phyloP scores from a whole-genome alignment of 495 filamentous ascomycete species.

The Penicillium ochrochloron region DNA sequence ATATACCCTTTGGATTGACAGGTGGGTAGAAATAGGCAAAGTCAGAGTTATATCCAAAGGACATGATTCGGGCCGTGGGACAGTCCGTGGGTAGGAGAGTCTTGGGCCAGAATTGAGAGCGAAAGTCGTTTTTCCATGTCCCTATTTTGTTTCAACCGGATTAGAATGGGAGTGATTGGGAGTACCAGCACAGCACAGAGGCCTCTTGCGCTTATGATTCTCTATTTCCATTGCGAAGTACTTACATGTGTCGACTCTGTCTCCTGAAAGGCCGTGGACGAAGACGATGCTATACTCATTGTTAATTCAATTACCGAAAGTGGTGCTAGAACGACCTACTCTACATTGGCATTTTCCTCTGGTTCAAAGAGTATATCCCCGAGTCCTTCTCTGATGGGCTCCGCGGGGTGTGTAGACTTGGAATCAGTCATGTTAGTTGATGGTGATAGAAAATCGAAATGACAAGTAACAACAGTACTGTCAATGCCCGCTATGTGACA shows the following conservation, averaged over 20 bases:
- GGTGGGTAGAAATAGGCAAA: not conserved
- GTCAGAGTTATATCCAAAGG: not conserved
- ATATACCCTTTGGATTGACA: not conserved
- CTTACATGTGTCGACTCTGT: not conserved
- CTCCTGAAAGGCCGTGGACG: not conserved
- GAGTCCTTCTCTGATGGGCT: not conserved
- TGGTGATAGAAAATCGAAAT: not conserved
- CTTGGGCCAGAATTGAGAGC: not conserved
- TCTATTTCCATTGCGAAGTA: not conserved
- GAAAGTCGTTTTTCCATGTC: not conserved
- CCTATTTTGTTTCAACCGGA: not conserved
- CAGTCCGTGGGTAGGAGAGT: slow-evolving; percentile 1
- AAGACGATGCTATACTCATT: not conserved
- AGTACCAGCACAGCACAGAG: not conserved
- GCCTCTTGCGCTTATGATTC: not conserved
- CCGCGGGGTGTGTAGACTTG: not conserved
- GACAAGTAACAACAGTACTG: not conserved
- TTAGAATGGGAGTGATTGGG: not conserved
- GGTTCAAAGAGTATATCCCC: not conserved
- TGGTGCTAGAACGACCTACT: not conserved
- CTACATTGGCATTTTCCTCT: not conserved
- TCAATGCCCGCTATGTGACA: not conserved
- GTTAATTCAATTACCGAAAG: not conserved
- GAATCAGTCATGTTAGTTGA: not conserved
- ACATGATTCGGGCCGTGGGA: not conserved